Conservation (phyloP, 2,329 filamentous ascomycete genomes). For the Exophiala dermatitidis region DNA sequence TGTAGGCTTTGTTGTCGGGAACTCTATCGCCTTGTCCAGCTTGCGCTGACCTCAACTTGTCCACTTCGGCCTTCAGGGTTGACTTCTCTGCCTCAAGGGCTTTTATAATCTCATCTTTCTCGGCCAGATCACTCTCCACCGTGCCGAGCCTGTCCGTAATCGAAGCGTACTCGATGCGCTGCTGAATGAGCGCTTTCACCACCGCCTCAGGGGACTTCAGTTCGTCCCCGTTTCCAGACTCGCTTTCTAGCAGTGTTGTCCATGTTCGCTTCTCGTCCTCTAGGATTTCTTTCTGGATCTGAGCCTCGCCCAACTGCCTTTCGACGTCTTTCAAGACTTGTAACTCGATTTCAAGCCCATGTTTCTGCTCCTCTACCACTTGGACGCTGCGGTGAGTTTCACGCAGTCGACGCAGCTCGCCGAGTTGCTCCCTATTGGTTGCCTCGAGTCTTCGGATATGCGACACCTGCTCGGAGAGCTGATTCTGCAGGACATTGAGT, state of each 20-base stretch:
- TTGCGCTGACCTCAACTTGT: constrained; percentile 54
- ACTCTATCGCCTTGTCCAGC: constrained; percentile 30
- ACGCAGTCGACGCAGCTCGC: constrained; percentile 73
- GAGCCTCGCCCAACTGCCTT: constrained; percentile 68
- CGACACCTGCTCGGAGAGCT: constrained; percentile 84
- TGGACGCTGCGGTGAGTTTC: constrained; percentile 81
- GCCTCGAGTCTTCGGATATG: constrained; percentile 81
- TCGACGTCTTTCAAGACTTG: constrained; percentile 67
- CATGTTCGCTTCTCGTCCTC: constrained; percentile 84
- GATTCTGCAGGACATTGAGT: constrained; percentile 73
- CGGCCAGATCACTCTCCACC: constrained; percentile 67
- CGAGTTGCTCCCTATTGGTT: constrained; percentile 68
- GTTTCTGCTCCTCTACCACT: constrained; percentile 91
- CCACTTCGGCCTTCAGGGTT: constrained; percentile 59
- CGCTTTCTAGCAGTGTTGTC: constrained; percentile 73
- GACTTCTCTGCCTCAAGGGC: constrained; percentile 63
- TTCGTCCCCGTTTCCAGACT: constrained; percentile 53
- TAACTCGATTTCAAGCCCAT: constrained; percentile 68
- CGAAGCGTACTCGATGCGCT: constrained; percentile 69
- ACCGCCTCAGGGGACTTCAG: constrained; percentile 85
- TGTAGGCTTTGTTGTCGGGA: constrained; percentile 57
- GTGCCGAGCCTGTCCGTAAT: constrained; percentile 74
- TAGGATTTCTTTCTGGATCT: constrained; percentile 74
- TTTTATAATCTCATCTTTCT: constrained; percentile 69
- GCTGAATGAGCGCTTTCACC: constrained; percentile 73